phyloP scores from a whole-genome alignment of 2,329 filamentous ascomycete genomes.

The Penicillium decumbens region DNA sequence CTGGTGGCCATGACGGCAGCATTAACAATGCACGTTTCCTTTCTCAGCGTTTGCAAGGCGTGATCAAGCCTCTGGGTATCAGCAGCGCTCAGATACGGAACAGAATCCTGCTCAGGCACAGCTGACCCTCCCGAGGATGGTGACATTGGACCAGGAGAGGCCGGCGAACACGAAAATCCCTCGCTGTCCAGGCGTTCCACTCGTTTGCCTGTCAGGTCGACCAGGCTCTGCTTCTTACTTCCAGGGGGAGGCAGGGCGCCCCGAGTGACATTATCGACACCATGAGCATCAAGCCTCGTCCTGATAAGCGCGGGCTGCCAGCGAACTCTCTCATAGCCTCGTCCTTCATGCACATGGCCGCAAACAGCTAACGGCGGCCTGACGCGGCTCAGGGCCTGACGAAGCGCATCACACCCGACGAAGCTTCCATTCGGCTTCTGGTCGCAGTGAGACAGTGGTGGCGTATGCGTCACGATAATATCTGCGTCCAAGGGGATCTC shows the following conservation, averaged over 20 bases:
- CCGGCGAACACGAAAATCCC: conserved; percentile 14
- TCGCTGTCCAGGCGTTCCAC: conserved; percentile 32
- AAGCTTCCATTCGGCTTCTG: conserved; percentile 24
- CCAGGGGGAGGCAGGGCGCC: conserved; percentile 39
- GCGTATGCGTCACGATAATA: conserved; percentile 55
- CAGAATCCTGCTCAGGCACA: conserved; percentile 3
- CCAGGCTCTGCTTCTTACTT: conserved; percentile 52
- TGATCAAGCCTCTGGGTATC: conserved; percentile 7
- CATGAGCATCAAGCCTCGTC: neutral
- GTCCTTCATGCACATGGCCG: conserved; percentile 56
- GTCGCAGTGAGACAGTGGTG: conserved; percentile 50
- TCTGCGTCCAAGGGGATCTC: conserved; percentile 50
- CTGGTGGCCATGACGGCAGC: conserved; percentile 67
- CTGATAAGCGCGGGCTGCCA: conserved; percentile 36
- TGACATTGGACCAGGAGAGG: neutral
- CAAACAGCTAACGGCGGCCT: conserved; percentile 52
- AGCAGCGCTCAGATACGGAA: conserved; percentile 9
- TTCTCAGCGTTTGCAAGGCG: conserved; percentile 38
- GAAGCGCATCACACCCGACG: conserved; percentile 50
- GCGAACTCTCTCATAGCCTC: conserved; percentile 50
- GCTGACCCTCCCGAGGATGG: conserved; percentile 6
- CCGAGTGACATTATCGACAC: conserved; percentile 12
- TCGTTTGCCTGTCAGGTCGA: conserved; percentile 50
- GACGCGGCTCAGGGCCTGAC: conserved; percentile 43
- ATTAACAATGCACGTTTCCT: conserved; percentile 75